phyloP scores from a whole-genome alignment of 2,329 filamentous ascomycete genomes.

The Celoporthe dispersa region DNA sequence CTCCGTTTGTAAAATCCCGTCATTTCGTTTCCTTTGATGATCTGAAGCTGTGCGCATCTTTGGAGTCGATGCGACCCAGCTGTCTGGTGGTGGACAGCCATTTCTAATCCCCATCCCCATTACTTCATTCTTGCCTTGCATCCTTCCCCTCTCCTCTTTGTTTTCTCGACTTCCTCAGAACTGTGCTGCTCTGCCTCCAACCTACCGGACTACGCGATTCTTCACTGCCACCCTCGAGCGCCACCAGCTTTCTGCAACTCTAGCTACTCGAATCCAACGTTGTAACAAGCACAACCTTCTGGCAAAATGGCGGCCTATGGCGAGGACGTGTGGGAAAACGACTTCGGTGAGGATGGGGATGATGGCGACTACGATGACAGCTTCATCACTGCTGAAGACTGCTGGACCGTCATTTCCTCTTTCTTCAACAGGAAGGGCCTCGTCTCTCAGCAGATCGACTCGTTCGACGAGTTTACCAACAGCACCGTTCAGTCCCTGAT shows the following conservation, averaged over 20 bases:
- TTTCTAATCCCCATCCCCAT: slow-evolving; percentile 29
- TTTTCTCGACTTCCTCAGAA: background rate
- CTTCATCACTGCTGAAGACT: slow-evolving; percentile 92
- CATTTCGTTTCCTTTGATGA: slow-evolving; percentile 25
- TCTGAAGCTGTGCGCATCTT: slow-evolving; percentile 24
- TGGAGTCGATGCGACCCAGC: slow-evolving; percentile 30
- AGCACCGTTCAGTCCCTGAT: slow-evolving; percentile 95
- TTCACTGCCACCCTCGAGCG: background rate
- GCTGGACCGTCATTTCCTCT: slow-evolving; percentile 95
- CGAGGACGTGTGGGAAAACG: slow-evolving; percentile 49
- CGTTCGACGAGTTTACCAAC: slow-evolving; percentile 95
- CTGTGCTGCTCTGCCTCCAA: background rate
- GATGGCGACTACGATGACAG: slow-evolving; percentile 69
- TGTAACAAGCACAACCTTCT: background rate
- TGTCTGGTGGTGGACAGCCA: slow-evolving; percentile 27
- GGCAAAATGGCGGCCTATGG: slow-evolving; percentile 60
- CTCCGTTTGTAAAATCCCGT: background rate
- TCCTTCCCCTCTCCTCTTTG: background rate
- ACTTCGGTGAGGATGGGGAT: slow-evolving; percentile 56
- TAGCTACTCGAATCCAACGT: background rate
- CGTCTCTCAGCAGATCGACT: slow-evolving; percentile 96
- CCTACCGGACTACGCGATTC: background rate
- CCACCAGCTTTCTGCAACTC: background rate
- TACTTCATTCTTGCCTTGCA: slow-evolving; percentile 1
- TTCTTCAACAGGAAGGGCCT: slow-evolving; percentile 97